phyloP scores from a whole-genome alignment of 768 basidiomycete genomes.

The Mycena polygramma region DNA sequence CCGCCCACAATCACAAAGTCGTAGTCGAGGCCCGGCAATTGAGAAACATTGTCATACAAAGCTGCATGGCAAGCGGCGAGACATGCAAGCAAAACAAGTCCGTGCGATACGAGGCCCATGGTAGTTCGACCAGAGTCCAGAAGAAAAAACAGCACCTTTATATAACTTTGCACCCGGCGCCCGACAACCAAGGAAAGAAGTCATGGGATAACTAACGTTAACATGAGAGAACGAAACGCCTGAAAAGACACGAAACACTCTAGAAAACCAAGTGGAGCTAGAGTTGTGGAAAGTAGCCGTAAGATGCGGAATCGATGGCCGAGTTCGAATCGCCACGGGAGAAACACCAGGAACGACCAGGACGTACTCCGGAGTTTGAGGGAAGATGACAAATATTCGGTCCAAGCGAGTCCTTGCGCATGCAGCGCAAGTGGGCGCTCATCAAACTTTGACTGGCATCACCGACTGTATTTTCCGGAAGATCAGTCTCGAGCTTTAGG shows the following conservation, averaged over 20 bases:
- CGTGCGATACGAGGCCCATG: background rate
- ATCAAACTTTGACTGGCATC: too few relatives aligned
- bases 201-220: conserved; percentile 5
- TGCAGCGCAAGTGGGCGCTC: too few relatives aligned
- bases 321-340: background rate
- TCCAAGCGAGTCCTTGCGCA: too few relatives aligned
- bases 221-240: background rate
- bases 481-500: too few relatives aligned
- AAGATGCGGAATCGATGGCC: background rate
- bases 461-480: too few relatives aligned
- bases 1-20: conserved; percentile 33
- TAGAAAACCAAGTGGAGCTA: background rate
- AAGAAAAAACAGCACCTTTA: too few relatives aligned
- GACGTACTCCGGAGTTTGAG: too few relatives aligned
- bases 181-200: background rate
- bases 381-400: too few relatives aligned
- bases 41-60: conserved; percentile 20
- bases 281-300: background rate
- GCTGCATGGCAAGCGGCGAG: conserved; percentile 3
- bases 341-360: too few relatives aligned
- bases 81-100: conserved; percentile 6
- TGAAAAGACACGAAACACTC: too few relatives aligned
- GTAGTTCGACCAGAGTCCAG: background rate
- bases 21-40: conserved; percentile 15
- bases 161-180: too few relatives aligned